A percentile compares a stretch with the other conserved stretches of the same genome.
phyloP scores from a whole-genome alignment of 2,329 filamentous ascomycete species.

The Diplodia corticola region DNA sequence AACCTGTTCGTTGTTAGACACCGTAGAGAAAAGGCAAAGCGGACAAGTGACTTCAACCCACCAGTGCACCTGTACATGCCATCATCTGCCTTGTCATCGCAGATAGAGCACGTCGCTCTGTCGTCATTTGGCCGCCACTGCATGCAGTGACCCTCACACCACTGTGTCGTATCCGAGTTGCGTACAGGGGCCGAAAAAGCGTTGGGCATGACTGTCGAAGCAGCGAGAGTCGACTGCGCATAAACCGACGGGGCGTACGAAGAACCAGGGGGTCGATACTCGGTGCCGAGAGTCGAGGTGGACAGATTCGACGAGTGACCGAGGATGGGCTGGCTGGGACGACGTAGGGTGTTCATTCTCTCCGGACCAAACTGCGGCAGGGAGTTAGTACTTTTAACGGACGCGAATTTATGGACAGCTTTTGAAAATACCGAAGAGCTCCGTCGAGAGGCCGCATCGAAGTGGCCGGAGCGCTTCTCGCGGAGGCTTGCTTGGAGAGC shows the following conservation, averaged over 20 bases:
- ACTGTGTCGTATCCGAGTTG: conserved; percentile 76
- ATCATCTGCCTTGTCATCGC: conserved; percentile 72
- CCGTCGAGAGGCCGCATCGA: conserved; percentile 76
- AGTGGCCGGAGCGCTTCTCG: conserved; percentile 93
- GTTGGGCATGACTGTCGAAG: conserved; percentile 83
- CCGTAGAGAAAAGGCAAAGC: neutral
- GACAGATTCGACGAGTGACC: conserved; percentile 64
- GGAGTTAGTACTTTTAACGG: conserved; percentile 32
- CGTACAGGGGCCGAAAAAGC: conserved; percentile 76
- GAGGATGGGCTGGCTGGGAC: conserved; percentile 67
- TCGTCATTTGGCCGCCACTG: conserved; percentile 63
- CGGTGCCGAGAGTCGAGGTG: conserved; percentile 62
- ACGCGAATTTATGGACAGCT: conserved; percentile 9
- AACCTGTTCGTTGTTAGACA: conserved; percentile 46
- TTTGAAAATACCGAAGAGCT: conserved; percentile 69
- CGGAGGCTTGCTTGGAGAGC: conserved; percentile 80
- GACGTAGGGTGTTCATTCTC: conserved; percentile 64
- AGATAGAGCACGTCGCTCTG: conserved; percentile 67
- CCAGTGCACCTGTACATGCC: conserved; percentile 71
- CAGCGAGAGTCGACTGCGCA: conserved; percentile 80
- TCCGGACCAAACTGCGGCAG: conserved; percentile 67
- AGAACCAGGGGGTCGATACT: conserved; percentile 48
- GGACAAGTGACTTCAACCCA: conserved; percentile 35
- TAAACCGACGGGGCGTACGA: conserved; percentile 79
- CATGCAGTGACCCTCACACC: conserved; percentile 84